Evolutionary conservation across 805 yeast genomes (phyloP), one percentile per base, ranked within the genome.

Genomic region (Metschnikowia lunata): DNA sequence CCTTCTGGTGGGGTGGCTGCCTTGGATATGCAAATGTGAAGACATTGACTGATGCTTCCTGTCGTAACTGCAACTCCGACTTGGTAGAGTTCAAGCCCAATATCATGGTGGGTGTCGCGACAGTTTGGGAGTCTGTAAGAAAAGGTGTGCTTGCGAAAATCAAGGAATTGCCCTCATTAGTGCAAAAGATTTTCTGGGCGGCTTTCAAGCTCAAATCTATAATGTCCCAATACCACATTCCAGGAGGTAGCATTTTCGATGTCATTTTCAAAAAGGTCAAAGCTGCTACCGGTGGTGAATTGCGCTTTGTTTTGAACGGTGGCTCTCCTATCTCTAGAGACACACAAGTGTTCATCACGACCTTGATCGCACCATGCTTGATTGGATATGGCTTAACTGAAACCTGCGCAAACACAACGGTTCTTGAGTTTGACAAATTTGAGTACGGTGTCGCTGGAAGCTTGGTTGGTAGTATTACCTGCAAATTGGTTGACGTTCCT

Each of bases 351-450:
- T 91, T 93, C 64, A 75, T 93, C 55, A 63, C 86, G 32, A 85
- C 76, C 36, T 75, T 87, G 48, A 69, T 93, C 50, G 84, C 87
- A 33, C 95, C 97, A 48, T 78, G 91, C 85, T 76, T 93, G 57
- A 74, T 90, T 59, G 99, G 99, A 48, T 93, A 93, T 64, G 99
- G 99, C 48, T 79, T 93, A 55, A 93, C 99, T 33, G 99, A 93
- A 69, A 90, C 98, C 11, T 83, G 86, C 55, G 99, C 99, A 40
- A 90, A 87, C 70, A 77, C 91, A 13, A 72, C 87, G 35, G 76
- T 93, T 56, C 63, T 80, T 52, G 80, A 80, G 46, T 85, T 87
- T 39, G 61, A 69, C 26, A 75, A 76, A 58, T 80, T 85, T 56
- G 91, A 85, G 59, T 73, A 67, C 49, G 95, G 84, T 52, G 80